Conservation (phyloP, 2,329 filamentous ascomycete genomes). For the Penicillium sp. region DNA sequence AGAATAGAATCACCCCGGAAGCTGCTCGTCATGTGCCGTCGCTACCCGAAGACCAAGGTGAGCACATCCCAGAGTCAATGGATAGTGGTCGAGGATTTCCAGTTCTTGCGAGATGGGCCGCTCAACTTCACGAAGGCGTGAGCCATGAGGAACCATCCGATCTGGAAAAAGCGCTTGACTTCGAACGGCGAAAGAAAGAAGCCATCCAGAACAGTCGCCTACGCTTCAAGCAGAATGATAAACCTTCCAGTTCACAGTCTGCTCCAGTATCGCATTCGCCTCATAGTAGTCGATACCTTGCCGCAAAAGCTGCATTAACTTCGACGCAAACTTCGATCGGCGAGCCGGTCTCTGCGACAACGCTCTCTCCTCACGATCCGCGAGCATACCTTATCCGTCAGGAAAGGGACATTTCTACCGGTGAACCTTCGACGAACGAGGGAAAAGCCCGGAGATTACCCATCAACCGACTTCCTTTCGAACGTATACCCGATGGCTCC, state of each 20-base stretch:
- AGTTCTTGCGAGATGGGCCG: conserved; percentile 24
- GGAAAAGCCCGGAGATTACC: background rate
- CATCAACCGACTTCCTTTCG: conserved; percentile 17
- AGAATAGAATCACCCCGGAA: background rate
- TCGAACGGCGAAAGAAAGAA: conserved; percentile 24
- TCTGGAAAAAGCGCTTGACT: conserved; percentile 23
- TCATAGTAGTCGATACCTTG: conserved; percentile 17
- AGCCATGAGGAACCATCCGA: conserved; percentile 3
- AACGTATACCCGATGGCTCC: conserved; percentile 19
- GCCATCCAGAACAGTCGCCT: conserved; percentile 13
- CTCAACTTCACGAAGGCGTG: conserved; percentile 15
- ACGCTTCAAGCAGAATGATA: background rate
- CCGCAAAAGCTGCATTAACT: conserved; percentile 19
- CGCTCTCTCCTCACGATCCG: conserved; percentile 12
- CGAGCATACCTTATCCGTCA: conserved; percentile 18
- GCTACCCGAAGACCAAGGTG: background rate
- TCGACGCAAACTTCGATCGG: background rate
- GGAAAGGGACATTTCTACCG: background rate
- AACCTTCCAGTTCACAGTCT: background rate
- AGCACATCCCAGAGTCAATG: conserved; percentile 8
- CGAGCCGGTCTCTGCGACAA: conserved; percentile 3
- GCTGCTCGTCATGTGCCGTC: background rate
- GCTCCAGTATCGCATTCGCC: conserved; percentile 3
- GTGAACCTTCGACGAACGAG: background rate
- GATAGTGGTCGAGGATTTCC: conserved; percentile 23